phyloP scores from a whole-genome alignment of 176 grass and related monocot species.

The Urochloa ruziziensis region DNA sequence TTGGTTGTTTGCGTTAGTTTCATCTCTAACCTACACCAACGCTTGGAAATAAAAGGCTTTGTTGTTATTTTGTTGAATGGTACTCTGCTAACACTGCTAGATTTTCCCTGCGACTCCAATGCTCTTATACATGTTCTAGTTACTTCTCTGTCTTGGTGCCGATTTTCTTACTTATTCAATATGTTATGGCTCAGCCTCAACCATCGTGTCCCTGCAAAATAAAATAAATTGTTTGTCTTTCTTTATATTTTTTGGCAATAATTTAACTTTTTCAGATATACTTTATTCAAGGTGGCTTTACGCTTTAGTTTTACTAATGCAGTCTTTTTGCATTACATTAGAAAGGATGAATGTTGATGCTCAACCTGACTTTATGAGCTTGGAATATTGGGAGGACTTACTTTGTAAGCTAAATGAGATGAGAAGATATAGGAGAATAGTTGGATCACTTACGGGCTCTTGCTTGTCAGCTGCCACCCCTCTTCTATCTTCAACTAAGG shows the following conservation, averaged over 20 bases:
- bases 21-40: not conserved
- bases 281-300: not conserved
- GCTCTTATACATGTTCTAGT: not conserved
- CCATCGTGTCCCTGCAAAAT: not conserved
- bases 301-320: conserved; percentile 17
- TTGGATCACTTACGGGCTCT: conserved; percentile 86
- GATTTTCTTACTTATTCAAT: conserved; percentile 4
- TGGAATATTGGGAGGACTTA: conserved; percentile 89
- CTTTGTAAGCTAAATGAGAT: conserved; percentile 77
- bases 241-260: not conserved
- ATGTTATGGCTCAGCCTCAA: not conserved
- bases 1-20: not conserved
- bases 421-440: conserved; percentile 84
- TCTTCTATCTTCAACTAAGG: conserved; percentile 80
- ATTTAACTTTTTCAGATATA: conserved; percentile 13
- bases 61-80: not conserved
- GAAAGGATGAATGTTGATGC: conserved; percentile 35
- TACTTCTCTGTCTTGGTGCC: not conserved
- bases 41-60: not conserved
- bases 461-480: conserved; percentile 68
- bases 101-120: not conserved
- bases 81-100: not conserved
- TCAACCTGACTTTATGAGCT: conserved; percentile 43
- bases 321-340: conserved; percentile 35
- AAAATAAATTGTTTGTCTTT: not conserved